Evolutionary conservation across 768 basidiomycete species (phyloP).

Genomic region (Lentinula boryana): DNA sequence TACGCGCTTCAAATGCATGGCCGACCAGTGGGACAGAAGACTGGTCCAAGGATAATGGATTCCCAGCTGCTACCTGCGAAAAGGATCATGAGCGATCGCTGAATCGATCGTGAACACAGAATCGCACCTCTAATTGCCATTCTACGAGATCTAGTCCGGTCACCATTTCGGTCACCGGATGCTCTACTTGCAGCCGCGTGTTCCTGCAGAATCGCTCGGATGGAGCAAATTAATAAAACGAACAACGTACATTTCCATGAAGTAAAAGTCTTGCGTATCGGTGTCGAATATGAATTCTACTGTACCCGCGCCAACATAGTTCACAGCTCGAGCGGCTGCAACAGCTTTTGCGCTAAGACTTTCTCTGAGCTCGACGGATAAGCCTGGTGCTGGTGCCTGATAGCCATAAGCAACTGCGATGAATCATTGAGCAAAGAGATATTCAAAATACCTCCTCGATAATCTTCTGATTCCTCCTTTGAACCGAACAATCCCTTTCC

Average conservation of each 20-base stretch:
- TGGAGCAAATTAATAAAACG: background rate
- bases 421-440: background rate
- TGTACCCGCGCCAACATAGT: conserved; percentile 88
- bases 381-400: conserved; percentile 86
- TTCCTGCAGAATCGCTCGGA: conserved; percentile 49
- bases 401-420: background rate
- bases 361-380: conserved; percentile 70
- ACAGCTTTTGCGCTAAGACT: conserved; percentile 84
- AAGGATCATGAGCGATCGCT: background rate
- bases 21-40: conserved; percentile 79
- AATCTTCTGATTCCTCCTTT: conserved; percentile 91
- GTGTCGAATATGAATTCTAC: conserved; percentile 98
- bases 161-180: conserved; percentile 93
- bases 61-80: conserved; percentile 77
- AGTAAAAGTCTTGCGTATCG: conserved; percentile 80
- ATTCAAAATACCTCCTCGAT: conserved; percentile 66
- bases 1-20: conserved; percentile 91
- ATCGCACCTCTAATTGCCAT: conserved; percentile 80
- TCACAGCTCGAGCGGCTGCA: conserved; percentile 88
- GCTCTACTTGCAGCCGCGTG: conserved; percentile 81
- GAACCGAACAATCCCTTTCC: conserved; percentile 92
- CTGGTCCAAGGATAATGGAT: conserved; percentile 75
- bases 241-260: conserved; percentile 80
- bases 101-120: background rate
- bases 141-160: conserved; percentile 92